Conservation (phyloP, 805 yeast genomes). For the Wickerhamomyces pijperi region DNA sequence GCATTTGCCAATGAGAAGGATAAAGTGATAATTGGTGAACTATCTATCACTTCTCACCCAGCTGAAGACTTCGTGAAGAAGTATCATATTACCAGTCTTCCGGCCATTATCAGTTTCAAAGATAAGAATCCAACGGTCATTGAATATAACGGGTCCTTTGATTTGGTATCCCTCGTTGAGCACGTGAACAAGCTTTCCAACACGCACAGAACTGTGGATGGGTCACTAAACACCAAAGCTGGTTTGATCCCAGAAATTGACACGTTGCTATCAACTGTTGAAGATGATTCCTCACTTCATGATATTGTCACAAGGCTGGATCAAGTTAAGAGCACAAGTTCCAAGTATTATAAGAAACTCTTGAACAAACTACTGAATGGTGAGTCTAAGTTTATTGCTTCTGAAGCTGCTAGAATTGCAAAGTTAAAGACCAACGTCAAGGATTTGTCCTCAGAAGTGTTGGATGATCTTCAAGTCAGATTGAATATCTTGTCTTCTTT, state of each 20-base stretch:
- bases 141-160: slow-evolving; percentile 27
- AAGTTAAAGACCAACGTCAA: slow-evolving; percentile 24
- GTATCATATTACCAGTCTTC: slow-evolving; percentile 34
- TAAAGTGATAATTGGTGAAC: slow-evolving; percentile 30
- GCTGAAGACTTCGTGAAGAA: slow-evolving; percentile 27
- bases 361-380: slow-evolving; percentile 33
- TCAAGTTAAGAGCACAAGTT: slow-evolving; percentile 8
- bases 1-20: slow-evolving; percentile 27
- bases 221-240: slow-evolving; percentile 22
- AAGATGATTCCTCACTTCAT: slow-evolving; percentile 16
- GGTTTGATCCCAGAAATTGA: background rate
- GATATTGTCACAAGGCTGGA: slow-evolving; percentile 13
- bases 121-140: slow-evolving; percentile 19
- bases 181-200: slow-evolving; percentile 35
- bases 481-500: slow-evolving; percentile 31
- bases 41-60: slow-evolving; percentile 31
- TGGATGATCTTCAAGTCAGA: slow-evolving; percentile 39
- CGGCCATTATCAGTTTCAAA: slow-evolving; percentile 38
- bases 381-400: slow-evolving; percentile 27
- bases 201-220: slow-evolving; percentile 25
- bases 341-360: slow-evolving; percentile 38
- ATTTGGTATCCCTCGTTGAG: slow-evolving; percentile 37
- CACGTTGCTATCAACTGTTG: slow-evolving; percentile 12
- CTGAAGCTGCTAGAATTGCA: slow-evolving; percentile 33
- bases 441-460: slow-evolving; percentile 26